Conservation (phyloP, 2,329 filamentous ascomycete species). For the Cladosporium phlei region DNA sequence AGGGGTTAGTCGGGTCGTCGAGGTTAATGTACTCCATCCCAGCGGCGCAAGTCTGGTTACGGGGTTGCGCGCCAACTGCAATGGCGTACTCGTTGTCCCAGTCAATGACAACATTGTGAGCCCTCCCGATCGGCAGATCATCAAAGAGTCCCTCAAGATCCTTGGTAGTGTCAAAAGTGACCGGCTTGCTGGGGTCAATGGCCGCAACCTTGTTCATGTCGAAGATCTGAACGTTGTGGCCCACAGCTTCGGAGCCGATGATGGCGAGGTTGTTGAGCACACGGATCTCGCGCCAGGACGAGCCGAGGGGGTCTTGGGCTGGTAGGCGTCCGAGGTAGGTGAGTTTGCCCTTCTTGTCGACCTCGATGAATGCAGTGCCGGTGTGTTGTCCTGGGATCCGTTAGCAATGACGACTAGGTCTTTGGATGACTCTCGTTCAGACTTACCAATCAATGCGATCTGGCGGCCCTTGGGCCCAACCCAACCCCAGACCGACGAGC, state of each 20-base stretch:
- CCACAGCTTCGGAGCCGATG: slow-evolving; percentile 39
- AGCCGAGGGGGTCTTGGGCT: slow-evolving; percentile 33
- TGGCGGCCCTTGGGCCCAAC: slow-evolving; percentile 46
- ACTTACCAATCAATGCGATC: slow-evolving; percentile 47
- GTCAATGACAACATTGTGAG: slow-evolving; percentile 48
- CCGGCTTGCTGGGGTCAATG: slow-evolving; percentile 33
- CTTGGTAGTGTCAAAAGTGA: slow-evolving; percentile 36
- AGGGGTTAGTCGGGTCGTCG: slow-evolving; percentile 49
- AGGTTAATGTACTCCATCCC: slow-evolving; percentile 59
- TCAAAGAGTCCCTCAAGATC: slow-evolving; percentile 40
- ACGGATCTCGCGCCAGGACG: slow-evolving; percentile 37
- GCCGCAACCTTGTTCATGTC: slow-evolving; percentile 40
- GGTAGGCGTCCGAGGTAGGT: slow-evolving; percentile 46
- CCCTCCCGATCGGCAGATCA: slow-evolving; percentile 40
- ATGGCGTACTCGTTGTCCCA: slow-evolving; percentile 42
- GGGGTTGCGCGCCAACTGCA: slow-evolving; percentile 42
- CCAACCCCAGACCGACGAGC: slow-evolving; percentile 46
- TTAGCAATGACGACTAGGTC: too few relatives aligned
- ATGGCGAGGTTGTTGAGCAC: slow-evolving; percentile 38
- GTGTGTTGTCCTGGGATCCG: too few relatives aligned
- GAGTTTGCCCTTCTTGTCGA: slow-evolving; percentile 41
- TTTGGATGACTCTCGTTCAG: too few relatives aligned
- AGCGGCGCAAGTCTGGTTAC: slow-evolving; percentile 45
- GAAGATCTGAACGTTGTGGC: slow-evolving; percentile 50
- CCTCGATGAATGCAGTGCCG: slow-evolving; percentile 49